A percentile compares a stretch with the other conserved stretches of the same genome.
Evolutionary conservation across 257 asterid species (phyloP).

Genomic region (Penstemon newberryi): DNA sequence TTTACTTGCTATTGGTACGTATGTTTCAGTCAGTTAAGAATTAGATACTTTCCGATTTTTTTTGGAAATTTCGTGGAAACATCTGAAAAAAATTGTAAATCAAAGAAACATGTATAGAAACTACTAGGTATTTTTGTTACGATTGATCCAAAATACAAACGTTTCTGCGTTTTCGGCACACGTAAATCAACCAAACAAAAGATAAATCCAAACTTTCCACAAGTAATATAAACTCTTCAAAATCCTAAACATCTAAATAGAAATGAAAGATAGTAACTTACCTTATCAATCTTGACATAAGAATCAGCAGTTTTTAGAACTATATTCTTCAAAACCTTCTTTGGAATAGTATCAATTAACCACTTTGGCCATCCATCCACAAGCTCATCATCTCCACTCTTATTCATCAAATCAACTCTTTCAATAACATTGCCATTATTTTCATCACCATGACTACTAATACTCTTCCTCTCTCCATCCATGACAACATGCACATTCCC

Average conservation of each 20-base stretch:
- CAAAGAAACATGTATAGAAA: too few relatives aligned
- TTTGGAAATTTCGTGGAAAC: too few relatives aligned
- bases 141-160: too few relatives aligned
- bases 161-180: too few relatives aligned
- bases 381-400: constrained; percentile 46
- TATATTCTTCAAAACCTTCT: constrained; percentile 60
- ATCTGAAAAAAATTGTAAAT: too few relatives aligned
- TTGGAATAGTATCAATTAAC: constrained; percentile 67
- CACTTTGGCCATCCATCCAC: constrained; percentile 90
- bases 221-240: too few relatives aligned
- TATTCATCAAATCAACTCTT: constrained; percentile 24
- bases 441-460: constrained; percentile 25
- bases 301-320: constrained; percentile 82
- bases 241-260: not conserved
- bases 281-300: constrained; percentile 79
- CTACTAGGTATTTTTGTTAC: too few relatives aligned
- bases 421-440: constrained; percentile 15
- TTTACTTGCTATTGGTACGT: too few relatives aligned
- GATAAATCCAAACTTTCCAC: too few relatives aligned
- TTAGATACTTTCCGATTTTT: too few relatives aligned
- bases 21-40: too few relatives aligned
- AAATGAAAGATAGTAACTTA: constrained; percentile 25
- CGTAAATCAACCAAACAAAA: too few relatives aligned
- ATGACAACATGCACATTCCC: constrained; percentile 4
- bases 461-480: constrained; percentile 33